Conservation (phyloP, 2,329 filamentous ascomycete species). For the Colletotrichum sp. region DNA sequence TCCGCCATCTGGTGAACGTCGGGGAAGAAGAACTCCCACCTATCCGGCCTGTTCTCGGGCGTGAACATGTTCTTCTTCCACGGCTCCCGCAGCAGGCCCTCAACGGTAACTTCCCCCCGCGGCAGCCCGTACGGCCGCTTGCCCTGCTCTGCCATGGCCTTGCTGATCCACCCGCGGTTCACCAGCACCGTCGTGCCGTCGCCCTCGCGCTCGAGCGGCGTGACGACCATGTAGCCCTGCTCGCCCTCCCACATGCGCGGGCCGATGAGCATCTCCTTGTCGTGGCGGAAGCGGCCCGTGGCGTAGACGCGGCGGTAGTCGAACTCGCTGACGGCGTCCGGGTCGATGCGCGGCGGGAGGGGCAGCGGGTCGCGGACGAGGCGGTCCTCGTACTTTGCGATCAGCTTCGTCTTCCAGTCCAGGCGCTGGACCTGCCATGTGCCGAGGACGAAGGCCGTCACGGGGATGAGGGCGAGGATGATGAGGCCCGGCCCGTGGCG, state of each 20-base stretch:
- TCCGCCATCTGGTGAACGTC: slow-evolving; percentile 92
- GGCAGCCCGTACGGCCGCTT: slow-evolving; percentile 72
- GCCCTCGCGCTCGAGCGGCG: slow-evolving; percentile 78
- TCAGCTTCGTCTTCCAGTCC: slow-evolving; percentile 90
- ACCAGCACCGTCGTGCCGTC: slow-evolving; percentile 76
- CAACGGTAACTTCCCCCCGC: slow-evolving; percentile 73
- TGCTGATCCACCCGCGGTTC: slow-evolving; percentile 90
- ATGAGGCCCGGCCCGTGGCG: slow-evolving; percentile 81
- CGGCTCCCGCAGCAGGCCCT: slow-evolving; percentile 85
- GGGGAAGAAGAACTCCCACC: slow-evolving; percentile 91
- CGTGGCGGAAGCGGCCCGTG: slow-evolving; percentile 77
- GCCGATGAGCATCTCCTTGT: slow-evolving; percentile 95
- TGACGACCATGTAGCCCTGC: slow-evolving; percentile 90
- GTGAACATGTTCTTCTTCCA: slow-evolving; percentile 99
- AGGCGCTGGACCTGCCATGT: slow-evolving; percentile 96
- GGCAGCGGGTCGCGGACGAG: slow-evolving; percentile 85
- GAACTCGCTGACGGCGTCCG: slow-evolving; percentile 82
- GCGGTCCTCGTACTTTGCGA: slow-evolving; percentile 91
- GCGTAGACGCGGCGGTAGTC: slow-evolving; percentile 88
- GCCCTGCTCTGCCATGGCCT: slow-evolving; percentile 71
- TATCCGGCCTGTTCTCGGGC: slow-evolving; percentile 83
- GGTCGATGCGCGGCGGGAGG: slow-evolving; percentile 82
- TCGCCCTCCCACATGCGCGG: slow-evolving; percentile 88
- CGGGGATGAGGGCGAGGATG: slow-evolving; percentile 83
- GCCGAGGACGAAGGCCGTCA: slow-evolving; percentile 88